Conservation (phyloP, 2,329 filamentous ascomycete genomes). For the Lecanosticta acicola region DNA sequence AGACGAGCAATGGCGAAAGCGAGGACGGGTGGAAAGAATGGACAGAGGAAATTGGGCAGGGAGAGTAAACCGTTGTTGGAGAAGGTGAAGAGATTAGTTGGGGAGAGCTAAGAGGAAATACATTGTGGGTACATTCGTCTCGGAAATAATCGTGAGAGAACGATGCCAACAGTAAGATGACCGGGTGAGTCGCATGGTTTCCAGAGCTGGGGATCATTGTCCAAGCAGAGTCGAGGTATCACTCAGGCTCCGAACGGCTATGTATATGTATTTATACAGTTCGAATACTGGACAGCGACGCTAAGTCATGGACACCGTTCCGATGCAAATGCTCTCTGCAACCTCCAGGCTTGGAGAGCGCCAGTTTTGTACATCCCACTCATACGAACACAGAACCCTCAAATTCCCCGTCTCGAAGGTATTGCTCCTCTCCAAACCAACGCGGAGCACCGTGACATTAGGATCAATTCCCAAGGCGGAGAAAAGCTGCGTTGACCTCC, state of each 20-base stretch:
- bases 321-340: not conserved
- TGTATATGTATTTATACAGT: not conserved
- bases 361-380: not conserved
- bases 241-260: not conserved
- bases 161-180: too few species aligned
- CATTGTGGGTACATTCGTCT: too few species aligned
- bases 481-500: too few species aligned
- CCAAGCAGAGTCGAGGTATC: not conserved
- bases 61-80: constrained; percentile 74
- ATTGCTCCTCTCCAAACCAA: too few species aligned
- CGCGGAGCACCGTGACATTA: too few species aligned
- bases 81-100: constrained; percentile 69
- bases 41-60: constrained; percentile 72
- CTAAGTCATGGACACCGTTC: not conserved
- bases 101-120: constrained; percentile 18
- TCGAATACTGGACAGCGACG: not conserved
- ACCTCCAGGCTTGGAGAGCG: not conserved
- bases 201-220: too few species aligned
- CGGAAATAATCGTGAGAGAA: too few species aligned
- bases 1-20: constrained; percentile 59
- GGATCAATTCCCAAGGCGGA: too few species aligned
- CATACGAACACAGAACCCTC: not conserved
- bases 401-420: too few species aligned
- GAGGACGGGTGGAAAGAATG: constrained; percentile 56
- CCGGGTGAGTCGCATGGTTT: too few species aligned